Base-by-base conservation (phyloP, 2,329 filamentous ascomycete species). In the Fusarium vanettenii region DNA sequence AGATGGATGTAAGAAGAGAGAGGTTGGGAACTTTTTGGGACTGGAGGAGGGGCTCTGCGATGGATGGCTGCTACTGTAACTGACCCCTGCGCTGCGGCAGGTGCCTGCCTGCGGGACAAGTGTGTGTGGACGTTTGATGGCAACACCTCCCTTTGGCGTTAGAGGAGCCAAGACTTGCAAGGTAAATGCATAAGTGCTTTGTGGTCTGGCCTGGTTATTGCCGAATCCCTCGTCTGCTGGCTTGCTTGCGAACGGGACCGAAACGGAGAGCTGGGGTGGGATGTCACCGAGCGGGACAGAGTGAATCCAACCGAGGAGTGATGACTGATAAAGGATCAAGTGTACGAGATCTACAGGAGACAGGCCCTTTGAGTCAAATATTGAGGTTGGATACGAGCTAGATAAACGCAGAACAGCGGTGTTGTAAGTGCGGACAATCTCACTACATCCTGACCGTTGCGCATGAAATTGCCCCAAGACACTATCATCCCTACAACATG, bases 11-110 rank as follows among this genome's bases (percentile, higher is more conserved):
- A 60, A 69, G 74, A 69, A 75, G 69, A 65, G 65, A 65, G 62
- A 71, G 73, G 72, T 71, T 71, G 71, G 71, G 72, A 64, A 35
- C 52, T 60, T 72, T 70, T 72, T 65, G 55, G 56, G 29, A 31
- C 29, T 31, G 29, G 69, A 72, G 48, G 69, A 73, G 73, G 72
- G 70, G 73, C 70, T 60, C 73, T 75, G 72, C 63, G 57, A 69
- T 48, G 69, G 60, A 27, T 50, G 48, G 64, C 61, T 63, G 41
- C 27, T 48, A 45, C 48, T 52, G 48, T 29, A 52, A 31, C 48
- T 52, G 68, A 69, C 65, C 73, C 72, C 73, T 73, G 73, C 57
- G 59, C 73, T 73, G 70, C 57, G 59, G 69, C 50, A 73, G 52
- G 69, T 41, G 55, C 41, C 52, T 55, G 48, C 48, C 48, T 55